These are phyloP conservation scores for Halenospora varia DNA, from an alignment of 495 filamentous ascomycete species.

Conservation along the genomic window DNA sequence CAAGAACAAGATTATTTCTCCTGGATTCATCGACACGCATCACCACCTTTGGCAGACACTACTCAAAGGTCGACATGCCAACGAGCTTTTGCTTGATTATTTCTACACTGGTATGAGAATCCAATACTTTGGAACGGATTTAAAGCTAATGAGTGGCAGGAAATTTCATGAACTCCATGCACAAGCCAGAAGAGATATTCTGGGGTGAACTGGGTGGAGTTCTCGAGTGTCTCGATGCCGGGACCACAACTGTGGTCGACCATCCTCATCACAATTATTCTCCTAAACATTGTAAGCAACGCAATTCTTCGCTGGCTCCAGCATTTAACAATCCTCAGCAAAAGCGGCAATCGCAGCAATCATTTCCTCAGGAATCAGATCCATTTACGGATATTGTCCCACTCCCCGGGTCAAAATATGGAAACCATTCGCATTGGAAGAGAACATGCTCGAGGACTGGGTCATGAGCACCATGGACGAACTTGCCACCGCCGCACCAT, in stretches of 20 bases:
- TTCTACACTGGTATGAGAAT: slow-evolving; percentile 32
- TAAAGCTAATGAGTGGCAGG: no score
- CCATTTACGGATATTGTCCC: slow-evolving; percentile 43
- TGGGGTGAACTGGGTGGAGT: no score
- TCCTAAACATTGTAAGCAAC: no score
- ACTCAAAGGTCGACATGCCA: slow-evolving; percentile 22
- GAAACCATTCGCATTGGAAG: slow-evolving; percentile 28
- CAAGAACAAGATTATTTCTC: slow-evolving; percentile 41
- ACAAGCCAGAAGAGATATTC: no score
- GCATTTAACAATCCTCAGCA: no score
- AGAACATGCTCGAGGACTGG: slow-evolving; percentile 35
- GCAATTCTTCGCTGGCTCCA: no score
- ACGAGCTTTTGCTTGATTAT: slow-evolving; percentile 40
- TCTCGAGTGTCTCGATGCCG: no score
- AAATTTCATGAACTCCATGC: no score
- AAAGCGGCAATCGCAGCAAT: slow-evolving; percentile 37
- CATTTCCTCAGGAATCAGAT: slow-evolving; percentile 41
- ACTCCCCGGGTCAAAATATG: slow-evolving; percentile 31
- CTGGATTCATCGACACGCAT: slow-evolving; percentile 53
- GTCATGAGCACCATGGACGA: no score
- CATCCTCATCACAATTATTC: no score
- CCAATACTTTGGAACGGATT: no score
- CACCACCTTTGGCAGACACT: slow-evolving; percentile 49
- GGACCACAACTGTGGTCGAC: no score
- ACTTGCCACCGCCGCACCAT: slow-evolving; percentile 27